Evolutionary conservation across 345 rosid species (phyloP), one percentile per base, ranked within the genome.

Genomic region (Psidium guajava): DNA sequence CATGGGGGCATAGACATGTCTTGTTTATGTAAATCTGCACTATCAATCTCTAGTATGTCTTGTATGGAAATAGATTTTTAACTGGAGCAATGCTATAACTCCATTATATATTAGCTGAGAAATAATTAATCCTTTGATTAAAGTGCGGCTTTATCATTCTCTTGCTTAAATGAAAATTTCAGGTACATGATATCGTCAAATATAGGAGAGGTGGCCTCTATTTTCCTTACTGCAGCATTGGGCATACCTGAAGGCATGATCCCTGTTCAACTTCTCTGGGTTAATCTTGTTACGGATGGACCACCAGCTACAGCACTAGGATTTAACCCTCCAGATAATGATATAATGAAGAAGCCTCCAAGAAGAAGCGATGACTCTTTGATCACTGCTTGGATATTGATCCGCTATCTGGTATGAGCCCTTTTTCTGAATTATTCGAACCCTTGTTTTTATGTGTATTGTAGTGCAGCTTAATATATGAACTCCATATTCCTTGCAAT

Each of bases 111-210:
- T 55, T 9, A 40, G 74, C 28, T 7, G 40, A 27, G 28, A 83
- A 49, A 56, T 24, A 24, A 83, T 44, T 58, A 24, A 8, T 83
- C 24, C 28, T 57, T 57, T 8, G 54, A 40, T 57, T 75, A 40
- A 6, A 40, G 40, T 27, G 22, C 1, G 14, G 36, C 47, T 83
- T 83, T 83, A 20, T 57, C 22, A 28, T 57, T n/a, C 36, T 36
- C 69, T 61, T 21, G 28, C 51, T 50, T 50, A 11, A 44, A 42
- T 58, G 51, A 80, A 74, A 47, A 82, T 54, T 89, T 24, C 90
- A 97, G 99, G 98, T 97, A 97, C 91, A 97, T 97, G 99, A 96
- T 97, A 87, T 97, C 99, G 73, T 97, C 99, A 88, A 97, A 96
- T 83, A 97, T 97, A 7, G 99, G 99, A 5, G 99, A 97, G 94